Base-by-base conservation (phyloP, 2,329 filamentous ascomycete species). In the Aspergillus fumigatus region DNA sequence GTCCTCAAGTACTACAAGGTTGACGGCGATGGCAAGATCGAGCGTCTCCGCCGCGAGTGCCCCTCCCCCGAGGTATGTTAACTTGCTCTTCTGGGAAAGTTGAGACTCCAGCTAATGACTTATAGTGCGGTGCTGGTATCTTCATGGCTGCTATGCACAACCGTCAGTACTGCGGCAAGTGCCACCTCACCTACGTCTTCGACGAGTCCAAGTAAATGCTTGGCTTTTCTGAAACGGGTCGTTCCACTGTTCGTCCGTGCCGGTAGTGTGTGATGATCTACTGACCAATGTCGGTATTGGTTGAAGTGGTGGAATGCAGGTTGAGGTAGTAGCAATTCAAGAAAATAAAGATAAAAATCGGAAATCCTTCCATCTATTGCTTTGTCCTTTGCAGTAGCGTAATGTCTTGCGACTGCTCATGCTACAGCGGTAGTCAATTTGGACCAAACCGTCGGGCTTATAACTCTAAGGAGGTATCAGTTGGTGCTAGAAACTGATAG, bases 1-100 rank as follows among this genome's bases (percentile, higher is more conserved):
- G 93, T 99, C 72, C 92, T 99, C 81, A 99, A 99, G 89, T 99
- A 99, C 90, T 99, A 99, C 90, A 99, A 99, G 90, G 94, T 99
- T 73, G 94, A 97, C 81, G 91, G 90, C 73, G 94, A 99, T 75
- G 94, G 95, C 82, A 97, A 97, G 89, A 97, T 99, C 74, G 94
- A 99, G 89, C 94, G 94, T 77, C 88, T 99, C 70, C 88, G 95
- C 78, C 88, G 94, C 81, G 95, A 99, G 87, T 99, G 94, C 85
- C 94, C 95, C 69, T 82, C 85, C 77, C 88, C 92, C 71, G 90
- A 88, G 75, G 90, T 94, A 80, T 82, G 89, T 82, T 69, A 55
- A 10, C 21, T 40, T 17, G 17, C 47, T 23, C 17, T 32, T n/a
- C 11, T 29, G n/a, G 32, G 59, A 55, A 65, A 41, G 74, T 82